Evolutionary conservation across 306 rosid species (phyloP), one percentile per base, ranked within the genome.

Genomic region (Ceratonia siliqua): DNA sequence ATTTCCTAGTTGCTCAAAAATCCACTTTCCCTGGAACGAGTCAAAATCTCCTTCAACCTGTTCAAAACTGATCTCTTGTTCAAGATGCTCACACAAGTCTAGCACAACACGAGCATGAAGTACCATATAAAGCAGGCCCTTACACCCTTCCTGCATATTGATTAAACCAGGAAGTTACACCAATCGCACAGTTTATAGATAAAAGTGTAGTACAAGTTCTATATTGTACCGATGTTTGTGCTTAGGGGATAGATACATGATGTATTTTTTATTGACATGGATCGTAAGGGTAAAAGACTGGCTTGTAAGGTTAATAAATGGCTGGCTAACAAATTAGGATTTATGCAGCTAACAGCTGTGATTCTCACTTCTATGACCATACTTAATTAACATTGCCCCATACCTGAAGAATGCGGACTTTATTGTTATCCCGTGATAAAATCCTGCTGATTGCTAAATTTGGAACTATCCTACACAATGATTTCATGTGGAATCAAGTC

Each of bases 401-500:
- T 82, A 94, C 98, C 98, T 94, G 98, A 78, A 94, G 88, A 83
- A 94, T 90, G 77, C 97, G 96, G 74, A 94, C 98, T 83, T 89
- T 94, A 80, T 90, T 90, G 88, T 89, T 94, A 75, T 94, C 98
- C 55, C 97, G 89, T 24, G 93, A 91, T 72, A 94, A 78, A 81
- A 94, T 82, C 86, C 82, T 90, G 73, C 98, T 90, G 77, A 94
- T 94, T 62, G 98, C 98, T 75, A 94, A 85, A 82, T 94, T 89
- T 67, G 98, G 98, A 75, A 94, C 98, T 76, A 94, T 79, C 74
- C 98, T 94, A 94, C 81, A 84, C 71, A 61, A 68, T 57, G 43
- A 54, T 68, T 71, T 56, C 68, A 68, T 4, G 22, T 36, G 35
- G 20, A 58, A 59, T 59, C 9, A 49, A 61, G 68, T 80, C 27